Evolutionary conservation across 106 monocot species (phyloP), one percentile per base, ranked within the genome.

Genomic region (Dendrobium officinale): DNA sequence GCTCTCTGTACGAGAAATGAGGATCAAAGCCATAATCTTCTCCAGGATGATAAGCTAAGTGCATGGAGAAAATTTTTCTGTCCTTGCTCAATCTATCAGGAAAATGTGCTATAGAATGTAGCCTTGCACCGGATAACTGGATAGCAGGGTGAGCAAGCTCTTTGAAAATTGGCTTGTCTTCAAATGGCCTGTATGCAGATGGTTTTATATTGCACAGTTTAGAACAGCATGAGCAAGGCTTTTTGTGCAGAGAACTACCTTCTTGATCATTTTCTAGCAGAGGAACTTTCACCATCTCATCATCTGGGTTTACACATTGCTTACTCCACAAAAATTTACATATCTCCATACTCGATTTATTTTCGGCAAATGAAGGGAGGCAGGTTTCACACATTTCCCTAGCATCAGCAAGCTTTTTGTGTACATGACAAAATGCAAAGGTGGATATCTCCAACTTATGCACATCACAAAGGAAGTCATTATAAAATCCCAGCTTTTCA

Each of bases 391-490:
- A 91, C 93, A 91, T 86, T 55, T 81, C 80, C 70, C 79, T 79
- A 31, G 85, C 81, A 83, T 91, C 47, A 40, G 87, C 88, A 77
- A 93, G 90, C 49, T 86, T 90, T 42, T 72, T 73, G 67, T 96
- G 93, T 20, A 74, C 79, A 80, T 84, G 80, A 73, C 88, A 94
- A 73, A 79, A 86, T n/a, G 85, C 85, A 73, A 83, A 81, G 41
- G 88, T 84, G 13, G 98, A 95, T 37, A 98, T 86, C 81, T 98
- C 91, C 64, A 81, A 76, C 80, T 89, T 95, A 79, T 98, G 98
- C 4, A 76, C 26, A 18, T 84, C 47, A 44, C 98, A 98, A 45
- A 95, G 82, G 42, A 95, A 84, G 43, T 89, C 77, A 55, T 64
- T 75, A 31, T 88, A 94, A 64, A 95, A 89, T 3, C 75, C 81